Evolutionary conservation across 306 rosid species (phyloP).

Genomic region (Boehmeria nivea): DNA sequence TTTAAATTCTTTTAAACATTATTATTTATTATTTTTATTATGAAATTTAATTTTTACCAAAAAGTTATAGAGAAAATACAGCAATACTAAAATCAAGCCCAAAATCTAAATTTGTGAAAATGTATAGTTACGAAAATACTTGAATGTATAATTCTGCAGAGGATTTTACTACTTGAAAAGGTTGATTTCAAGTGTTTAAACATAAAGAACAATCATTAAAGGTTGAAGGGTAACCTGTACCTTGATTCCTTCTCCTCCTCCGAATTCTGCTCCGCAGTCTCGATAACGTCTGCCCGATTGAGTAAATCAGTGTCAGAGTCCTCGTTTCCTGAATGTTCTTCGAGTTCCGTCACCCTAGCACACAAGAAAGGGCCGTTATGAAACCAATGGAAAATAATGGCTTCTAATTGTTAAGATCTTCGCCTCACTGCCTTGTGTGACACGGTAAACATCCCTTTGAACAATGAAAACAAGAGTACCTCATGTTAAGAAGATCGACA

Average conservation of each 20-base stretch:
- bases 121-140: too few species aligned
- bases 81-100: too few species aligned
- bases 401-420: background rate
- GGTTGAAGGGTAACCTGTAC: constrained; percentile 27
- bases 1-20: too few species aligned
- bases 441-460: background rate
- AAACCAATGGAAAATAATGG: background rate
- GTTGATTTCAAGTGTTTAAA: background rate
- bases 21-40: too few species aligned
- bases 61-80: background rate
- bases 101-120: too few species aligned
- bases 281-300: constrained; percentile 29
- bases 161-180: too few species aligned
- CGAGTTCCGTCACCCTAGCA: constrained; percentile 66
- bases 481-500: constrained; percentile 78
- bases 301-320: constrained; percentile 61
- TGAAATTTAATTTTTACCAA: too few species aligned
- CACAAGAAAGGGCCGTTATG: constrained; percentile 17
- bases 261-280: constrained; percentile 20
- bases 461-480: constrained; percentile 37
- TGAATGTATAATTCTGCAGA: too few species aligned
- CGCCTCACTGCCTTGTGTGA: background rate
- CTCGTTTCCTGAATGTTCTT: constrained; percentile 61
- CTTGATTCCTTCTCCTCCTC: constrained; percentile 23
- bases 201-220: constrained; percentile 6